Evolutionary conservation across 768 basidiomycete species (phyloP).

Genomic region (Pleurotus ostreatus): DNA sequence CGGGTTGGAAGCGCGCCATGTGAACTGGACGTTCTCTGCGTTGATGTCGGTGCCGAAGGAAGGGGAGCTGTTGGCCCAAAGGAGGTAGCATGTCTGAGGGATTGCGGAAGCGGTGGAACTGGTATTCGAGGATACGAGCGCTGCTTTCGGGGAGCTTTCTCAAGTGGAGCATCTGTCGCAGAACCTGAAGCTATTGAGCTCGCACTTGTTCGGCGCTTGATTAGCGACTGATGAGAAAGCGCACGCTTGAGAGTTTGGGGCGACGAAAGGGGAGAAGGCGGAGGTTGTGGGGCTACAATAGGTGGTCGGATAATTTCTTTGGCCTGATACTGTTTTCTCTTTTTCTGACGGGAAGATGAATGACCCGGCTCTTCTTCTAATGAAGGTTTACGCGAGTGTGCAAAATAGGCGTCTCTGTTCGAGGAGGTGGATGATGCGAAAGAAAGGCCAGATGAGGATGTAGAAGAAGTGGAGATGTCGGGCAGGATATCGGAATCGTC

Average conservation of each 20-base stretch:
- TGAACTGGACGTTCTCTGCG: constrained; percentile 23
- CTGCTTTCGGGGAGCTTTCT: constrained; percentile 46
- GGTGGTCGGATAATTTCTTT: background rate
- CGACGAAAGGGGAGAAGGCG: constrained; percentile 18
- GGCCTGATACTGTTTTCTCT: constrained; percentile 16
- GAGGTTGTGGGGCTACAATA: constrained; percentile 9
- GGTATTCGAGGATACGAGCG: constrained; percentile 57
- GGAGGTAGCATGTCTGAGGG: constrained; percentile 28
- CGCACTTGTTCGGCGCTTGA: constrained; percentile 19
- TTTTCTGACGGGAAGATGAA: constrained; percentile 22
- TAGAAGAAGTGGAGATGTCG: constrained; percentile 17
- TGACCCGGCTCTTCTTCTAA: constrained; percentile 9
- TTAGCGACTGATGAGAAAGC: constrained; percentile 53
- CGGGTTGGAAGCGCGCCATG: constrained; percentile 26
- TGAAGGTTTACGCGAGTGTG: background rate
- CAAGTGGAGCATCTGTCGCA: constrained; percentile 23
- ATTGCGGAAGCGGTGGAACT: constrained; percentile 45
- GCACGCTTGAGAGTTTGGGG: constrained; percentile 47
- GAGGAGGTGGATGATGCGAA: constrained; percentile 38
- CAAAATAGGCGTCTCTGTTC: constrained; percentile 20
- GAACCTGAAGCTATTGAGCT: constrained; percentile 7
- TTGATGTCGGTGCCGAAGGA: constrained; percentile 7
- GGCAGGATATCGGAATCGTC: constrained; percentile 12
- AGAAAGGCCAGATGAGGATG: constrained; percentile 36
- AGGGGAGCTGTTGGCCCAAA: constrained; percentile 16